phyloP scores from a whole-genome alignment of 2,329 filamentous ascomycete genomes.

The Aspergillus pseudonomiae region DNA sequence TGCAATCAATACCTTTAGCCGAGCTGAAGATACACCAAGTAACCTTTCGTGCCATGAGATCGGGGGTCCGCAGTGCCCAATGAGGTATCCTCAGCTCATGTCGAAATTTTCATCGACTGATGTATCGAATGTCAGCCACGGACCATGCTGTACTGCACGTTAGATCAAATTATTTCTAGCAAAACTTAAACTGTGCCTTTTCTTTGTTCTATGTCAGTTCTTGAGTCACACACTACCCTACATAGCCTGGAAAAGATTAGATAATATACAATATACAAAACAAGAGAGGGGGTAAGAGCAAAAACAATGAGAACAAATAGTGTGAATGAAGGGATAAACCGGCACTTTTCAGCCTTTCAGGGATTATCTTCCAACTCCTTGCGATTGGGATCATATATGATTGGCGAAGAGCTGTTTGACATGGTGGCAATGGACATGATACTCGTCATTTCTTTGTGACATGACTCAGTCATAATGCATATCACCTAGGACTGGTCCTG shows the following conservation, averaged over 20 bases:
- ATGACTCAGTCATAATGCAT: background rate
- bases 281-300: background rate
- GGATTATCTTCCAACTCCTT: background rate
- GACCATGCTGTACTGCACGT: conserved; percentile 3
- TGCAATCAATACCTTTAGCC: background rate
- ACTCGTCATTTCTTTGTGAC: conserved; percentile 1
- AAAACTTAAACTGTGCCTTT: background rate
- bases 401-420: background rate
- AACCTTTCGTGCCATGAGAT: background rate
- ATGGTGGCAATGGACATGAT: background rate
- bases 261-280: background rate
- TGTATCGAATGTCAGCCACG: background rate
- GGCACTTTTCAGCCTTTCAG: background rate
- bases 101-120: background rate
- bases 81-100: conserved; percentile 3
- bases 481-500: background rate
- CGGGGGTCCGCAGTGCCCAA: background rate
- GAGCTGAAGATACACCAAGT: background rate
- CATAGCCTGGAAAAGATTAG: background rate
- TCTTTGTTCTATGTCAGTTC: background rate
- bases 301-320: background rate
- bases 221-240: background rate
- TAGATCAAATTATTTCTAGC: conserved; percentile 2
- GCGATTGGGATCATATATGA: background rate
- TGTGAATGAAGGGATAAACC: background rate